These are phyloP conservation scores for Carallia brachiata DNA, from an alignment of 345 rosid species.

Conservation along the genomic window DNA sequence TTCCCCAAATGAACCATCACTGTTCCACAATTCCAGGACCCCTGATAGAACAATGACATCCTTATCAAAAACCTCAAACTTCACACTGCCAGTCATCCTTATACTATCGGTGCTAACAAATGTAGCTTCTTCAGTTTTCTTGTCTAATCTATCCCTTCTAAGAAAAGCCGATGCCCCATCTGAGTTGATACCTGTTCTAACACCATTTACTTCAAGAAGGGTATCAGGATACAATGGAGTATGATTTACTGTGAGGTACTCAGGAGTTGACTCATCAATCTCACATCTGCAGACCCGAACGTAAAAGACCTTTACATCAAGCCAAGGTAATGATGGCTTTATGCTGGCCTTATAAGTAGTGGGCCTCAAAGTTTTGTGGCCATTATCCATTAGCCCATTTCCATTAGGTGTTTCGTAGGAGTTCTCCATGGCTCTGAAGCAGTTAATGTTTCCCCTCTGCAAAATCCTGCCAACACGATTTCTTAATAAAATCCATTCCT, in stretches of 20 bases:
- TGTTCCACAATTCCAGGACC: conserved; percentile 13
- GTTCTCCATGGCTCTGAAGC: conserved; percentile 46
- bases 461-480: conserved; percentile 25
- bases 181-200: conserved; percentile 18
- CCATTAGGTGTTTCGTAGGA: conserved; percentile 41
- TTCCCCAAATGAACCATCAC: conserved; percentile 18
- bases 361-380: conserved; percentile 32
- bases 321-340: conserved; percentile 27
- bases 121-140: conserved; percentile 35
- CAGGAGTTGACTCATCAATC: conserved; percentile 27
- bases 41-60: conserved; percentile 19
- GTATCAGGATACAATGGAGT: conserved; percentile 23
- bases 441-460: conserved; percentile 18
- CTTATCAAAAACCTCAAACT: conserved; percentile 25
- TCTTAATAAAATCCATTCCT: conserved; percentile 15
- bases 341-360: conserved; percentile 34
- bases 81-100: conserved; percentile 28
- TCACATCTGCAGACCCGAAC: conserved; percentile 31
- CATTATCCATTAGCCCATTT: conserved; percentile 35
- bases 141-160: conserved; percentile 31
- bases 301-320: conserved; percentile 28
- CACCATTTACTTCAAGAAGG: conserved; percentile 35
- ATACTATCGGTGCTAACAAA: conserved; percentile 30
- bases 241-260: conserved; percentile 24
- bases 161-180: conserved; percentile 20